A percentile compares a stretch with the other conserved stretches of the same genome.
phyloP scores from a whole-genome alignment of 2,329 filamentous ascomycete species.

The Rhynchosporium secalis region DNA sequence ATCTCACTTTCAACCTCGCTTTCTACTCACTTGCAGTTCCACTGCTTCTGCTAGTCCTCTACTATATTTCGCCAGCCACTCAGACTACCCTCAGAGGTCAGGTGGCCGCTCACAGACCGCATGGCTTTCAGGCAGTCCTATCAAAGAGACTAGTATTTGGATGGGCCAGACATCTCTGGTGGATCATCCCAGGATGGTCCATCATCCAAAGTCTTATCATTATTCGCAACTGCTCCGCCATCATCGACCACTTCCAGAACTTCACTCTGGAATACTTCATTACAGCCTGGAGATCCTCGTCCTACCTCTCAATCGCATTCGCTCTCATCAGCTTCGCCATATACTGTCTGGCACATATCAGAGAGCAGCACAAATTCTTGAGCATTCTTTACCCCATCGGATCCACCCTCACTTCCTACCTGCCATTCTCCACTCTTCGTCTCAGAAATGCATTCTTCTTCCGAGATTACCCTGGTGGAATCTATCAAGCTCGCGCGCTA shows the following conservation, averaged over 20 bases:
- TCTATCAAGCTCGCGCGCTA: background rate
- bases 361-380: background rate
- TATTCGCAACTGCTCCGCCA: background rate
- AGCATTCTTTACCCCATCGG: background rate
- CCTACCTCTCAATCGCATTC: background rate
- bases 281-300: background rate
- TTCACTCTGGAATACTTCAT: background rate
- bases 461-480: background rate
- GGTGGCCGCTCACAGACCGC: background rate
- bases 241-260: background rate
- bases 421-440: background rate
- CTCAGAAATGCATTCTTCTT: background rate
- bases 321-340: background rate
- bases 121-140: background rate
- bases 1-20: background rate
- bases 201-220: background rate
- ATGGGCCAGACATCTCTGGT: background rate
- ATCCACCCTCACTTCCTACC: background rate
- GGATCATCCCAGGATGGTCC: background rate
- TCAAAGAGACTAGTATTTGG: background rate
- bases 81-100: background rate
- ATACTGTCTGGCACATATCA: background rate
- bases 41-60: background rate
- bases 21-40: background rate
- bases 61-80: background rate